These are phyloP conservation scores for Neurospora tetrasperma DNA, from an alignment of 495 filamentous ascomycete genomes.

Conservation along the genomic window DNA sequence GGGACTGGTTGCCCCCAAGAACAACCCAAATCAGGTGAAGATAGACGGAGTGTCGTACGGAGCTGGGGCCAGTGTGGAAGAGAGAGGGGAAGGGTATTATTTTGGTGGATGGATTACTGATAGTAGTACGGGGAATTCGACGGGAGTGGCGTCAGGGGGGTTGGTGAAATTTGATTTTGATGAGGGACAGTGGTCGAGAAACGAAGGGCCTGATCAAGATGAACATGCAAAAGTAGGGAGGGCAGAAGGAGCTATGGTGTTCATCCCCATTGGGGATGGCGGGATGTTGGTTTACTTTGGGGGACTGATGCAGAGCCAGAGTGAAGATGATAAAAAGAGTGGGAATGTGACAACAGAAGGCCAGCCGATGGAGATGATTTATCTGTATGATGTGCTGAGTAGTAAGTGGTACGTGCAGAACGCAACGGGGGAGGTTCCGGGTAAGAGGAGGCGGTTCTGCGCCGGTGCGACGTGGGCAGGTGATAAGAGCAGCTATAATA, in stretches of 20 bases:
- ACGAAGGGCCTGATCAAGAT: background rate
- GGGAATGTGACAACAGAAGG: conserved; percentile 18
- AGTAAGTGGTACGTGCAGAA: conserved; percentile 46
- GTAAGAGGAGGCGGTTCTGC: conserved; percentile 41
- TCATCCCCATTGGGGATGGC: conserved; percentile 40
- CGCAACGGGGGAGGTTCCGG: conserved; percentile 37
- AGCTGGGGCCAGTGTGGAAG: conserved; percentile 12
- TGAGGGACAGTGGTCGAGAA: background rate
- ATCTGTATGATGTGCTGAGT: conserved; percentile 41
- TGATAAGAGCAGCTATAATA: conserved; percentile 47
- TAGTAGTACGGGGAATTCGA: background rate
- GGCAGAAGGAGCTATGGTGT: conserved; percentile 37
- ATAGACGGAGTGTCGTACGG: conserved; percentile 16
- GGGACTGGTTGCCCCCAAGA: background rate
- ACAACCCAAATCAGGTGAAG: background rate
- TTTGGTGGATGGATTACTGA: conserved; percentile 40
- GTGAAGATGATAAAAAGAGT: conserved; percentile 13
- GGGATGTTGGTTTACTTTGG: conserved; percentile 46
- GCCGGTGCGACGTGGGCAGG: conserved; percentile 41
- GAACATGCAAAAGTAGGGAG: conserved; percentile 12
- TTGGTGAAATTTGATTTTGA: background rate
- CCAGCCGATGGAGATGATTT: conserved; percentile 32
- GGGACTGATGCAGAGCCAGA: conserved; percentile 19
- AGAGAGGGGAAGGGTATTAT: conserved; percentile 20
- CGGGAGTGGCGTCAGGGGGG: background rate